These are phyloP conservation scores for Ogataea pini DNA, from an alignment of 805 yeast genomes.

Conservation along the genomic window DNA sequence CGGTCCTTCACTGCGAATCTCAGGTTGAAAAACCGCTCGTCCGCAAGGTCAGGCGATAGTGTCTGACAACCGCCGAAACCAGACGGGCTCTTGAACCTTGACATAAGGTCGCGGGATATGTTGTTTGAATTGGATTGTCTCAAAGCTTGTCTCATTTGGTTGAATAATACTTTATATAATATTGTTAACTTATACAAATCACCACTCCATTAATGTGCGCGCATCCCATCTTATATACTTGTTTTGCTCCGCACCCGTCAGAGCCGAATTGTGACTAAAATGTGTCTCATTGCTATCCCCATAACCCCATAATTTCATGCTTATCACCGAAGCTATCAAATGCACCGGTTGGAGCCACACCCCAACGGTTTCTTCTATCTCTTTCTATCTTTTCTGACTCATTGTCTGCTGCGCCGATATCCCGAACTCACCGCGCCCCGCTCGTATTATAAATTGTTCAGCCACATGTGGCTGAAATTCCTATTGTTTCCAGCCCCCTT, in stretches of 20 bases:
- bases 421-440: neutral
- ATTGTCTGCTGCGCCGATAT: neutral
- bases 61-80: neutral
- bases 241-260: neutral
- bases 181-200: neutral
- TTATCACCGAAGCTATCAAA: slow-evolving; percentile 3
- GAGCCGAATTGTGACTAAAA: neutral
- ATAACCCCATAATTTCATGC: neutral
- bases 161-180: too few relatives aligned
- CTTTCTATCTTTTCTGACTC: neutral
- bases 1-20: neutral
- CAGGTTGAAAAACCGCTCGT: slow-evolving; percentile 16
- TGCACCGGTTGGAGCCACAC: slow-evolving; percentile 1
- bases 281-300: neutral
- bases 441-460: neutral
- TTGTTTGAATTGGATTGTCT: slow-evolving; percentile 12
- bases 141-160: slow-evolving; percentile 21
- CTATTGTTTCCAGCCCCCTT: neutral
- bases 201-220: neutral
- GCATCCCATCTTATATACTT: neutral
- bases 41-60: slow-evolving; percentile 20
- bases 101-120: slow-evolving; percentile 15
- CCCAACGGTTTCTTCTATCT: slow-evolving; percentile 1
- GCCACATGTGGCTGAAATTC: neutral
- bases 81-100: slow-evolving; percentile 10